A percentile compares a stretch with the other conserved stretches of the same genome.
Evolutionary conservation across 2,329 filamentous ascomycete species (phyloP).

Genomic region (Verruconis gallopava): DNA sequence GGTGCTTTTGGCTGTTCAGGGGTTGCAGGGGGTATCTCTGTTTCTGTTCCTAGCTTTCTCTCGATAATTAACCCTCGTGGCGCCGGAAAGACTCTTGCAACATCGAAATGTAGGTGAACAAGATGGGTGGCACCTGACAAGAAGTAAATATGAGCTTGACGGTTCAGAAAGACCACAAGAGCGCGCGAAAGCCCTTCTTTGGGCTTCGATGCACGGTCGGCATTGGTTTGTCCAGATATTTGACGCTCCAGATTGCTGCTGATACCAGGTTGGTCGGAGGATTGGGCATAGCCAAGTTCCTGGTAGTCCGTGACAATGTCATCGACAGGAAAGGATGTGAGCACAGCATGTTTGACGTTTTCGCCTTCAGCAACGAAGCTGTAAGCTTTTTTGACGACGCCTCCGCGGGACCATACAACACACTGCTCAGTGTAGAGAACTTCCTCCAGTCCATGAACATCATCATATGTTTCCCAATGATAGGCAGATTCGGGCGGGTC

Average conservation of each 20-base stretch:
- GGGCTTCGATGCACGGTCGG: not conserved
- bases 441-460: constrained; percentile 42
- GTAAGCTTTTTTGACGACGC: constrained; percentile 73
- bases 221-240: constrained; percentile 3
- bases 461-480: constrained; percentile 55
- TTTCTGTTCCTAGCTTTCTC: constrained; percentile 52
- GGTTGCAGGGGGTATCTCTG: constrained; percentile 23
- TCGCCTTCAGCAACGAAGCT: constrained; percentile 80
- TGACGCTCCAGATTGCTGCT: not conserved
- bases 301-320: constrained; percentile 12
- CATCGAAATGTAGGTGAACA: constrained; percentile 87
- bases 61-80: constrained; percentile 78
- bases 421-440: constrained; percentile 60
- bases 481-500: constrained; percentile 56
- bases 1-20: constrained; percentile 44
- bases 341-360: constrained; percentile 68
- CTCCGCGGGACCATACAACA: constrained; percentile 82
- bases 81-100: constrained; percentile 73
- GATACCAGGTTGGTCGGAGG: constrained; percentile 12
- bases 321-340: constrained; percentile 62
- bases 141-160: constrained; percentile 88
- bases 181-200: constrained; percentile 33
- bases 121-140: constrained; percentile 78
- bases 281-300: constrained; percentile 9
- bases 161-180: constrained; percentile 80